phyloP scores from a whole-genome alignment of 2,329 filamentous ascomycete genomes.

The Phyllosticta ampelicida region DNA sequence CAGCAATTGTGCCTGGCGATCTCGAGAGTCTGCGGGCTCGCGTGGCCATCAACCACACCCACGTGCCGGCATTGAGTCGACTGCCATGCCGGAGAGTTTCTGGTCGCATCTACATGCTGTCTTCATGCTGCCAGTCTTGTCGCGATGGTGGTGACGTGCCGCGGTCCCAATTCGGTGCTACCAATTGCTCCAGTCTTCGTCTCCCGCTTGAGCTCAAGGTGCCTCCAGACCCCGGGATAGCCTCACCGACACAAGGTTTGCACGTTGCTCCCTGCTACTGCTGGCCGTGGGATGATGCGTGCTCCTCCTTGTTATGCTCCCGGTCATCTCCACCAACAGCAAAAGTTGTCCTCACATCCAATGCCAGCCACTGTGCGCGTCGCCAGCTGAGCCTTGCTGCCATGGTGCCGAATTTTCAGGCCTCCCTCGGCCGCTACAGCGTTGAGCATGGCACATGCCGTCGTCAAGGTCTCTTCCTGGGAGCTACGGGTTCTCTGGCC shows the following conservation, averaged over 20 bases:
- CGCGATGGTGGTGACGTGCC: background rate
- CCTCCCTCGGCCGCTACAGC: background rate
- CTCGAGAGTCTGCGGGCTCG: background rate
- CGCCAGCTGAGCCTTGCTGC: background rate
- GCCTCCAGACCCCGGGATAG: background rate
- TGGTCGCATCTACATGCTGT: no score
- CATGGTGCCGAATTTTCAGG: background rate
- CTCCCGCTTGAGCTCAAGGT: background rate
- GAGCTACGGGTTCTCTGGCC: background rate
- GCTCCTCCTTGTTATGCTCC: background rate
- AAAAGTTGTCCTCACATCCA: background rate
- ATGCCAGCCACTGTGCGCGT: background rate
- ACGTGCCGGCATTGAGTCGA: background rate
- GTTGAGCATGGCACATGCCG: background rate
- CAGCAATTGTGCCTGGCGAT: conserved; percentile 8
- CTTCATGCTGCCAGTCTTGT: background rate
- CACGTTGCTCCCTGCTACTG: background rate
- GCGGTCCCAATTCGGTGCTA: background rate
- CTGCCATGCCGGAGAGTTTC: no score
- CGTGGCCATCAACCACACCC: background rate
- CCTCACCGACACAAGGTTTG: background rate
- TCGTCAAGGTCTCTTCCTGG: background rate
- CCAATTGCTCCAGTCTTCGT: background rate
- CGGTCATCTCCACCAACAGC: background rate
- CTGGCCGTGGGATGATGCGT: background rate